These are phyloP conservation scores for Fonsecaea erecta DNA, from an alignment of 2,329 filamentous ascomycete genomes.

Conservation along the genomic window DNA sequence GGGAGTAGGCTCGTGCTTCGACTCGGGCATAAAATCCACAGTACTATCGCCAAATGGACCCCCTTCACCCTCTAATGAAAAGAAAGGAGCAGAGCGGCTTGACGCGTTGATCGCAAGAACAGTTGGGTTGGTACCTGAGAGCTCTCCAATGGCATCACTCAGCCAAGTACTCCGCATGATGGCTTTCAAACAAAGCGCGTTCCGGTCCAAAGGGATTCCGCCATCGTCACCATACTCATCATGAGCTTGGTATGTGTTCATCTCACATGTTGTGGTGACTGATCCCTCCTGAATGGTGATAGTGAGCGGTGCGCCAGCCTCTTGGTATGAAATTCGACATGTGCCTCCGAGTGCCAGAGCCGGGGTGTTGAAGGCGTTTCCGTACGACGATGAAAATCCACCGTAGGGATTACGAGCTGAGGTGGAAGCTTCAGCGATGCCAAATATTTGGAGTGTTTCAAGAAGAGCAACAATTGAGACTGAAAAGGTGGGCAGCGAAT, in stretches of 20 bases:
- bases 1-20: constrained; percentile 46
- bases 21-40: constrained; percentile 63
- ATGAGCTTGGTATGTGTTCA: constrained; percentile 76
- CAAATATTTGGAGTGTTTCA: constrained; percentile 94
- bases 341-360: constrained; percentile 82
- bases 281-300: constrained; percentile 85
- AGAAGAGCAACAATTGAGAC: constrained; percentile 85
- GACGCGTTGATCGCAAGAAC: constrained; percentile 71
- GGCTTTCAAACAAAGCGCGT: constrained; percentile 83
- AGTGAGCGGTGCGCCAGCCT: constrained; percentile 76
- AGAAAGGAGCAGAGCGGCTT: constrained; percentile 65
- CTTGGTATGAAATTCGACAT: constrained; percentile 78
- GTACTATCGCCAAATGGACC: constrained; percentile 63
- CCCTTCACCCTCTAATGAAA: constrained; percentile 72
- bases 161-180: constrained; percentile 75
- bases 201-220: constrained; percentile 85
- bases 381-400: constrained; percentile 47
- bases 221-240: constrained; percentile 61
- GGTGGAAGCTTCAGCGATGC: constrained; percentile 68
- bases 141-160: constrained; percentile 57
- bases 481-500: constrained; percentile 71
- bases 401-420: constrained; percentile 43
- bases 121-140: constrained; percentile 70
- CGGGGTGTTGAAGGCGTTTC: constrained; percentile 81
- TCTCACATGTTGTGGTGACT: constrained; percentile 84